Evolutionary conservation across 2,329 filamentous ascomycete species (phyloP).

Genomic region (Didymella sp.): DNA sequence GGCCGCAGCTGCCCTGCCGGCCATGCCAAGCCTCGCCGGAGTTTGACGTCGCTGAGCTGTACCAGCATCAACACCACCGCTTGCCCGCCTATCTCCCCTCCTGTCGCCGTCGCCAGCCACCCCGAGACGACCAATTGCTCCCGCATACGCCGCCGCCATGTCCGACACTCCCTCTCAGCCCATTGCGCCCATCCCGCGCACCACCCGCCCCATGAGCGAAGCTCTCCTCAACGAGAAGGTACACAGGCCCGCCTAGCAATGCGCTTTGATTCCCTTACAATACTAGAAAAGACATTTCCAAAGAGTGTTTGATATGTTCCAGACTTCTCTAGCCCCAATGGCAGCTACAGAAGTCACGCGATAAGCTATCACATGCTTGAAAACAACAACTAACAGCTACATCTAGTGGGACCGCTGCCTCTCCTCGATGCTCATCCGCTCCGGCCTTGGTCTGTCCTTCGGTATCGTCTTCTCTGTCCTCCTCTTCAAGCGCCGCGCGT

Average conservation of each 20-base stretch:
- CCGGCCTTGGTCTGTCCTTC: constrained; percentile 92
- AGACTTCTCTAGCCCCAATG: constrained; percentile 3
- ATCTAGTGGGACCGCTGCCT: constrained; percentile 97
- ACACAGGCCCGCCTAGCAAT: constrained; percentile 37
- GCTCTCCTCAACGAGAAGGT: constrained; percentile 99
- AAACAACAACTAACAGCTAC: constrained; percentile 29
- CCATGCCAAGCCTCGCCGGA: constrained; percentile 28
- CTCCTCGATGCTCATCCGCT: constrained; percentile 96
- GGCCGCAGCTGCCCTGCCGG: constrained; percentile 21
- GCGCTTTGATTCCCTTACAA: not conserved
- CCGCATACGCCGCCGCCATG: constrained; percentile 54
- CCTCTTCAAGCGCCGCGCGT: constrained; percentile 96
- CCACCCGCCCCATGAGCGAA: constrained; percentile 87
- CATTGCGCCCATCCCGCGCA: constrained; percentile 70
- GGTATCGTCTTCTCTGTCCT: constrained; percentile 98
- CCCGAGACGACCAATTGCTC: constrained; percentile 40
- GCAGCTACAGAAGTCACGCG: constrained; percentile 20
- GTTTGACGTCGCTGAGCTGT: constrained; percentile 35
- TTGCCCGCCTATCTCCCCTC: constrained; percentile 17
- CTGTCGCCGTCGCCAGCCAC: constrained; percentile 26
- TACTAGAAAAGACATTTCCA: not conserved
- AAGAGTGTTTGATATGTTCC: not conserved
- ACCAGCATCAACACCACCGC: constrained; percentile 35
- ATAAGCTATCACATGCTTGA: constrained; percentile 16
- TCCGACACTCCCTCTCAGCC: constrained; percentile 63